Evolutionary conservation across 495 filamentous ascomycete genomes (phyloP).

Genomic region (Talaromyces nanjingensis): DNA sequence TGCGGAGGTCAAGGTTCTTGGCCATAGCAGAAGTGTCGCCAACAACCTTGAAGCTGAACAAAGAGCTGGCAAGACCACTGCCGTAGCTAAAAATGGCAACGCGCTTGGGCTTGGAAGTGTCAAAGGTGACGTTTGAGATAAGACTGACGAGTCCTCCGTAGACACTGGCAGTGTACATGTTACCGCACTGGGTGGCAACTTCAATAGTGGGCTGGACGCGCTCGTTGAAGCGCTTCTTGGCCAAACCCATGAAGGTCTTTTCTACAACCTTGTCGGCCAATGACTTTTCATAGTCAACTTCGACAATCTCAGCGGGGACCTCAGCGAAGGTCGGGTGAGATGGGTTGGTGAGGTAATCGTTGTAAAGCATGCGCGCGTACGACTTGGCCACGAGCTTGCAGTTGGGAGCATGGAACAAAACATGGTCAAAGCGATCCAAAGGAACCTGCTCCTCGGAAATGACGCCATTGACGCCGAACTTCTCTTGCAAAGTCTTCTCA

Average conservation of each 20-base stretch:
- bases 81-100: constrained; percentile 94
- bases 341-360: constrained; percentile 83
- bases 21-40: constrained; percentile 70
- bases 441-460: constrained; percentile 53
- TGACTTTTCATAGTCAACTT: constrained; percentile 78
- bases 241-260: constrained; percentile 91
- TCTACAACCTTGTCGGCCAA: constrained; percentile 89
- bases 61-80: constrained; percentile 78
- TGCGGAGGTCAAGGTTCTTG: constrained; percentile 73
- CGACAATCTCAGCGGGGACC: constrained; percentile 77
- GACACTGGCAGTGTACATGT: constrained; percentile 98
- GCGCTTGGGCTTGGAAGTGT: constrained; percentile 71
- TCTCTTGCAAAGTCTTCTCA: constrained; percentile 60
- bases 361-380: constrained; percentile 91
- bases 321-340: constrained; percentile 71
- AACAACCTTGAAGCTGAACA: constrained; percentile 81
- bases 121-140: constrained; percentile 63
- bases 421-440: constrained; percentile 91
- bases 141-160: constrained; percentile 79
- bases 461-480: constrained; percentile 57
- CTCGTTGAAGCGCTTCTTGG: constrained; percentile 92
- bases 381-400: constrained; percentile 98
- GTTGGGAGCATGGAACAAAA: constrained; percentile 92
- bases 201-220: constrained; percentile 79
- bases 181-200: constrained; percentile 90